A percentile compares a stretch with the other conserved stretches of the same genome.
Conservation (phyloP, 176 grass and related monocot genomes). For the Phoenix dactylifera region DNA sequence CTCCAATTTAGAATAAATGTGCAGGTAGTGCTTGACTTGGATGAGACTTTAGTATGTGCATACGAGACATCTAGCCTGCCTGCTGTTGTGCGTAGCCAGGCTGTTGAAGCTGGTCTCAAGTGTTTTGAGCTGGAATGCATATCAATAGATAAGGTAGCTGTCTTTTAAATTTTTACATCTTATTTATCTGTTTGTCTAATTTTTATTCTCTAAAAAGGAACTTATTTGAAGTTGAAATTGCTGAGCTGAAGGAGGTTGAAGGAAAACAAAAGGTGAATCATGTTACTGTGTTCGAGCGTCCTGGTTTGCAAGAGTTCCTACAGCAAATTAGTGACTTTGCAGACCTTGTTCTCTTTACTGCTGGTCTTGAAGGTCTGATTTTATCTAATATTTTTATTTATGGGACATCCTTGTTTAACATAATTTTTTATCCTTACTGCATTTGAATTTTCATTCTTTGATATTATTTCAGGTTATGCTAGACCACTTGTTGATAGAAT, state of each 20-base stretch:
- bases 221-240: conserved; percentile 9
- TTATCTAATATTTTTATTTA: conserved; percentile 4
- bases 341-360: conserved; percentile 91
- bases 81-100: conserved; percentile 61
- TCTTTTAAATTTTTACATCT: background rate
- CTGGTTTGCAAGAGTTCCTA: conserved; percentile 86
- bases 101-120: conserved; percentile 83
- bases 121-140: conserved; percentile 95
- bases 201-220: background rate
- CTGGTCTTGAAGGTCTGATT: conserved; percentile 75
- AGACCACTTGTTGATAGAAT: conserved; percentile 93
- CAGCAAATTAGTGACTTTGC: conserved; percentile 66
- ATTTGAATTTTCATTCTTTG: background rate
- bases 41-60: conserved; percentile 97
- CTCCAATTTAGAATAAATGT: conserved; percentile 23
- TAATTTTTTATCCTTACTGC: background rate
- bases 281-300: conserved; percentile 90
- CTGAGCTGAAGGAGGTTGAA: conserved; percentile 58
- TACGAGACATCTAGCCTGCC: conserved; percentile 95
- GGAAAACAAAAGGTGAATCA: conserved; percentile 63
- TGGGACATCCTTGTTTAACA: background rate
- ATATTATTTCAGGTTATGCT: conserved; percentile 69
- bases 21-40: conserved; percentile 96
- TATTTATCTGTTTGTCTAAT: background rate
- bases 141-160: conserved; percentile 72